Evolutionary conservation across 345 rosid species (phyloP).

Genomic region (Moricandia moricandioides): DNA sequence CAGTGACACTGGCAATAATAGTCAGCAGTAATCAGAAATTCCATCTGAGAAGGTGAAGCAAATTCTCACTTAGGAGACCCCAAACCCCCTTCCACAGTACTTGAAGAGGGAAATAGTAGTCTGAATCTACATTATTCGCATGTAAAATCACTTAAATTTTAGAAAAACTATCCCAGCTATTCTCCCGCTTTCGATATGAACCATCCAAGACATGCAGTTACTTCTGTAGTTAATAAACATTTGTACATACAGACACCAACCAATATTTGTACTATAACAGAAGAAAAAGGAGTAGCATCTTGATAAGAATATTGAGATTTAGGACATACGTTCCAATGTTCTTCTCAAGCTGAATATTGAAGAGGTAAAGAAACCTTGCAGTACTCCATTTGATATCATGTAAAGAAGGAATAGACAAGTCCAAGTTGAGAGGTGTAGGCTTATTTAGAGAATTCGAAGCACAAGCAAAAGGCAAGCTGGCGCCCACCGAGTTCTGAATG

Average conservation of each 20-base stretch:
- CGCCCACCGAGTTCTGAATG: constrained; percentile 41
- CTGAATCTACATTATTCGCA: not conserved
- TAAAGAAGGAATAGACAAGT: constrained; percentile 57
- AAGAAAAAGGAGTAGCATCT: not conserved
- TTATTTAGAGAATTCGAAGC: constrained; percentile 74
- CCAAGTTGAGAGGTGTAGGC: constrained; percentile 59
- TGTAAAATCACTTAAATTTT: not conserved
- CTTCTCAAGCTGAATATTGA: constrained; percentile 87
- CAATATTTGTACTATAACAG: not conserved
- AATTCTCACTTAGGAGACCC: not conserved
- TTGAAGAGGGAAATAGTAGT: too few relatives aligned
- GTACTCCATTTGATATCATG: constrained; percentile 71
- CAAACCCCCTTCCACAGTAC: not conserved
- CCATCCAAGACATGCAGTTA: not conserved
- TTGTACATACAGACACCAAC: not conserved
- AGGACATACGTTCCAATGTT: constrained; percentile 84
- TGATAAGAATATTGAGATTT: not conserved
- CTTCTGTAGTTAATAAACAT: not conserved
- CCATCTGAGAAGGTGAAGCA: not conserved
- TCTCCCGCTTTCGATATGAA: not conserved
- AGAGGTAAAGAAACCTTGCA: constrained; percentile 66
- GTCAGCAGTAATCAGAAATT: not conserved
- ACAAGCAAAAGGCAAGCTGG: constrained; percentile 61
- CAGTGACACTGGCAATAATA: not conserved
- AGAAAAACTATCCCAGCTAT: not conserved